These are phyloP conservation scores for Talaromyces sp. DNA, from an alignment of 2,329 filamentous ascomycete genomes.

Conservation along the genomic window DNA sequence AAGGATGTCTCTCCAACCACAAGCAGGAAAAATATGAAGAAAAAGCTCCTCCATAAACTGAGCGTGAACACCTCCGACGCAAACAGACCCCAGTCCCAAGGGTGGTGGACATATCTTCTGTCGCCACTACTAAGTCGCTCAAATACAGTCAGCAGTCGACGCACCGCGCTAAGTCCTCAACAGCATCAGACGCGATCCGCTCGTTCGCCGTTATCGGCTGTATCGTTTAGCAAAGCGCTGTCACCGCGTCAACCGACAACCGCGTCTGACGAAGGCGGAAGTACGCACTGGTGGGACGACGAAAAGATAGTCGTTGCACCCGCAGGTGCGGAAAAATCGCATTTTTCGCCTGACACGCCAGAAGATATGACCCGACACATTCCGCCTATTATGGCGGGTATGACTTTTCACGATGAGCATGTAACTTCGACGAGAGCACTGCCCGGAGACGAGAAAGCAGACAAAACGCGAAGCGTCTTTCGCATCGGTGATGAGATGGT, in stretches of 20 bases:
- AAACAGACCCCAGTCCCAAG: conserved; percentile 43
- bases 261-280: neutral
- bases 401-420: neutral
- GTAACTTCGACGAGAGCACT: neutral
- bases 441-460: neutral
- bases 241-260: neutral
- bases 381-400: neutral
- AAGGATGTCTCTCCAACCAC: conserved; percentile 20
- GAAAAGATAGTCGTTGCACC: conserved; percentile 14
- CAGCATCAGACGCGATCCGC: neutral
- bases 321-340: conserved; percentile 20
- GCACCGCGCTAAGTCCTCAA: conserved; percentile 27
- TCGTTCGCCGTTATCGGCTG: conserved; percentile 20
- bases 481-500: conserved; percentile 16
- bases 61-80: conserved; percentile 35
- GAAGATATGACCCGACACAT: conserved; percentile 8
- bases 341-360: conserved; percentile 36
- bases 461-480: neutral
- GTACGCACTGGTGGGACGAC: conserved; percentile 28
- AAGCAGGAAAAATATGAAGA: conserved; percentile 28
- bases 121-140: conserved; percentile 44
- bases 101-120: conserved; percentile 50
- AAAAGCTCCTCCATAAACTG: conserved; percentile 28
- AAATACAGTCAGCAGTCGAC: conserved; percentile 31
- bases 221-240: conserved; percentile 8